Evolutionary conservation across 2,329 filamentous ascomycete genomes (phyloP).

Genomic region (Ceratocystis lukuohia): DNA sequence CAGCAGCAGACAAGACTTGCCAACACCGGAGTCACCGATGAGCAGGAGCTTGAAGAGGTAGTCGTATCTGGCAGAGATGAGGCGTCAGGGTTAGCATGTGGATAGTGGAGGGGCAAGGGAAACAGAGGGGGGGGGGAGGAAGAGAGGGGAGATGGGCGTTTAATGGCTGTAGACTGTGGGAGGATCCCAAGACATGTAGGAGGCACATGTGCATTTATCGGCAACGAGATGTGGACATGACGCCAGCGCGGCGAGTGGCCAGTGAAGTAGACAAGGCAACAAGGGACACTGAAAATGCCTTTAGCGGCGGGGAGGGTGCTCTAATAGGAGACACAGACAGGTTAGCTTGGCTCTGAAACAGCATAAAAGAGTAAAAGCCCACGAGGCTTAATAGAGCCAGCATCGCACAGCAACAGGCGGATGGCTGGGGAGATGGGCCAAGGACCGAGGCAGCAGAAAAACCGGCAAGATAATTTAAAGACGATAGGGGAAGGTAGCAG

Average conservation of each 20-base stretch:
- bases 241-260: not conserved
- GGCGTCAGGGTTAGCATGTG: slow-evolving; percentile 1
- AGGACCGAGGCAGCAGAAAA: not conserved
- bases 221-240: not conserved
- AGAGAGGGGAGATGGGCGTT: not conserved
- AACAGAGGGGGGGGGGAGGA: not conserved
- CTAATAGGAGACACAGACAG: not conserved
- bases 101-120: not conserved
- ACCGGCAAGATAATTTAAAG: not conserved
- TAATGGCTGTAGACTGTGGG: not conserved
- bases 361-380: not conserved
- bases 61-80: slow-evolving; percentile 65
- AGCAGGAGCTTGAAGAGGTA: slow-evolving; percentile 99
- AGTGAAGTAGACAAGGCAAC: not conserved
- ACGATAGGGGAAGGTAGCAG: not conserved
- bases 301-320: not conserved
- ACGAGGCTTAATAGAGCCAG: not conserved
- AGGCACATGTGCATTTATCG: not conserved
- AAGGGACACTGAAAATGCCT: not conserved
- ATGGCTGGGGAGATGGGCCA: slow-evolving; percentile 13
- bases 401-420: too few relatives aligned
- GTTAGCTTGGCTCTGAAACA: not conserved
- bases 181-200: not conserved
- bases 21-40: slow-evolving; percentile 99
- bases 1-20: slow-evolving; percentile 97